Evolutionary conservation across 768 basidiomycete genomes (phyloP), one percentile per base, ranked within the genome.

Genomic region (Boletus sensibilis): DNA sequence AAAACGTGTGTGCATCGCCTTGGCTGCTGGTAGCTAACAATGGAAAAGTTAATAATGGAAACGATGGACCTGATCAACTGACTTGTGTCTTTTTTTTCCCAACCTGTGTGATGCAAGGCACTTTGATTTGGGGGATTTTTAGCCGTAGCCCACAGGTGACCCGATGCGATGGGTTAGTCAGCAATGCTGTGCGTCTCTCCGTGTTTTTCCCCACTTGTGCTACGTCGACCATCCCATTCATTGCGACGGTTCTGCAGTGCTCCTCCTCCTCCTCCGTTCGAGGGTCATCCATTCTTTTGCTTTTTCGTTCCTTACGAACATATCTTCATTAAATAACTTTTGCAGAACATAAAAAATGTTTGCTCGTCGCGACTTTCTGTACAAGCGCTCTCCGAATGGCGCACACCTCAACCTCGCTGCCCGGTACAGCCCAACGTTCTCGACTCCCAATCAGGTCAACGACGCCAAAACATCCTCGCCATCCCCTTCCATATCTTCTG

Each of bases 301-400:
- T 14, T 4, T 11, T 52, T 54, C 70, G 42, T 52, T 73, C 68
- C 29, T 71, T 66, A 66, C 60, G 55, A 62, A 58, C 39, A 31
- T 47, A 23, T 9, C 39, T 11, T 52, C 49, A 5, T 21, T 35
- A 37, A 46, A 52, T 54, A 53, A 1, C 1, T 13, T 37, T 37
- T 23, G 2, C 29, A 27, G 20, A 29, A 41, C 54, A 29, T n/a
- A 16, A 21, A 61, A 53, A 45, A 68, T 65, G 57, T 50, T 50
- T n/a, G 44, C 44, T n/a, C 60, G 13, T 33, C 56, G 54, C 39
- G 38, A 58, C 49, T 53, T 56, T 56, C 35, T 57, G 25, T 45
- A 71, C 46, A 65, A 50, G 43, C 70, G 62, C 11, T 34, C 53
- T 5, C 57, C 45, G 7, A 46, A 52, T 18, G 55, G 46, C 18